A percentile compares a stretch with the other conserved stretches of the same genome.
phyloP scores from a whole-genome alignment of 2,329 filamentous ascomycete species.

The Ascochyta lentis region DNA sequence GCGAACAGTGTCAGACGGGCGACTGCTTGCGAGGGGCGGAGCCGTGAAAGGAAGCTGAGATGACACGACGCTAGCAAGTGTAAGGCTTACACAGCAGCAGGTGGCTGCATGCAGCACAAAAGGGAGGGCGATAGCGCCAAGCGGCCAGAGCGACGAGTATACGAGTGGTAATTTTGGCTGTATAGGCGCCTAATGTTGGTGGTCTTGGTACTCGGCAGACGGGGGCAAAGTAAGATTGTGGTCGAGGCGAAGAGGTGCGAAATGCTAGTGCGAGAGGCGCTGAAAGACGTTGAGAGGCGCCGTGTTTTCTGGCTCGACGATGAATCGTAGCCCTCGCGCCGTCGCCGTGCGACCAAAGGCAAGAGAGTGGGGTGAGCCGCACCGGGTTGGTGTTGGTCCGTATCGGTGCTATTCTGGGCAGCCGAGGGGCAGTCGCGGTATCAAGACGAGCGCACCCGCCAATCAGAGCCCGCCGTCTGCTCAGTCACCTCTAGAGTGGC shows the following conservation, averaged over 20 bases:
- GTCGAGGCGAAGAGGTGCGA: not conserved
- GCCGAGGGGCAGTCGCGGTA: not conserved
- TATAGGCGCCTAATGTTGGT: constrained; percentile 3
- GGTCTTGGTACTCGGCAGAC: not conserved
- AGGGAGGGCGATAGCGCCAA: constrained; percentile 11
- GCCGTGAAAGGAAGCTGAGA: not conserved
- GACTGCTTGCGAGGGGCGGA: constrained; percentile 1
- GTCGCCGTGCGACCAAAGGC: constrained; percentile 5
- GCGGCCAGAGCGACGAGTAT: constrained; percentile 5
- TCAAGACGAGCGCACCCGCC: not conserved
- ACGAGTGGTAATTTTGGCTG: constrained; percentile 12
- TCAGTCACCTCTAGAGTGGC: constrained; percentile 1
- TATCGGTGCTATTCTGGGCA: constrained; percentile 9
- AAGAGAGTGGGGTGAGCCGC: not conserved
- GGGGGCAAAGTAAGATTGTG: not conserved
- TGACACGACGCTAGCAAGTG: constrained; percentile 1
- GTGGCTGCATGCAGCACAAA: constrained; percentile 4
- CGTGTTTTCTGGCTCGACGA: not conserved
- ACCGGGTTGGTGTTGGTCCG: constrained; percentile 3
- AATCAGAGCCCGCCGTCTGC: not conserved
- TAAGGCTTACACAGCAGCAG: constrained; percentile 14
- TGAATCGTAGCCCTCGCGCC: constrained; percentile 6
- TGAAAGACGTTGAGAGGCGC: not conserved
- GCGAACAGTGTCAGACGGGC: not conserved
- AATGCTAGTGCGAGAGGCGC: not conserved